Conservation (phyloP, 2,329 filamentous ascomycete genomes). For the Alternaria longipes region DNA sequence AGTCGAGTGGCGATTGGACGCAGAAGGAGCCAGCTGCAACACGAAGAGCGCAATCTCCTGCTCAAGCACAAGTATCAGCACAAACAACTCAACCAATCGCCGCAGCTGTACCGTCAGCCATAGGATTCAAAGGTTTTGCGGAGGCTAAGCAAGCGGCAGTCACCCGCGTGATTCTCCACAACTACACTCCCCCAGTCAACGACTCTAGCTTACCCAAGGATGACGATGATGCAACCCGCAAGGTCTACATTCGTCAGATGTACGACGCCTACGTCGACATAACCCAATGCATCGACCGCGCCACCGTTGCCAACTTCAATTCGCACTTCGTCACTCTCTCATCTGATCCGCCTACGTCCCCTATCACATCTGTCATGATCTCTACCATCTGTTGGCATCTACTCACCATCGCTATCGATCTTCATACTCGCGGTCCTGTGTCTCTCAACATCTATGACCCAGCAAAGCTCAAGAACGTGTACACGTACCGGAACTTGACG, state of each 20-base stretch:
- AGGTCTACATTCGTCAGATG: background rate
- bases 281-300: slow-evolving; percentile 8
- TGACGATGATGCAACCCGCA: background rate
- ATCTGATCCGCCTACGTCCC: background rate
- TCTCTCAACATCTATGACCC: slow-evolving; percentile 8
- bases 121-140: background rate
- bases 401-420: slow-evolving; percentile 5
- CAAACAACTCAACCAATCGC: background rate
- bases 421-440: slow-evolving; percentile 10
- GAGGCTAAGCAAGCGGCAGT: background rate
- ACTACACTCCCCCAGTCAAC: background rate
- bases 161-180: background rate
- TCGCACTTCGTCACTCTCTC: background rate
- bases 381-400: slow-evolving; percentile 7
- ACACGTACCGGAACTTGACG: background rate
- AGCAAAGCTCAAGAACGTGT: background rate
- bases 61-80: background rate
- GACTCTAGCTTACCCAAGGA: slow-evolving; percentile 8
- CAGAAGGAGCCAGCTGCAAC: background rate
- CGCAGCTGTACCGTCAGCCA: background rate
- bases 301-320: background rate
- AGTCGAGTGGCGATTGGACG: background rate
- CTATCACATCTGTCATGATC: background rate
- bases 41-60: background rate
- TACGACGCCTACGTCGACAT: slow-evolving; percentile 11